Evolutionary conservation across 1,284 basidiomycete species (phyloP), one percentile per base, ranked within the genome.

Genomic region (Cryptococcus deneoformans): DNA sequence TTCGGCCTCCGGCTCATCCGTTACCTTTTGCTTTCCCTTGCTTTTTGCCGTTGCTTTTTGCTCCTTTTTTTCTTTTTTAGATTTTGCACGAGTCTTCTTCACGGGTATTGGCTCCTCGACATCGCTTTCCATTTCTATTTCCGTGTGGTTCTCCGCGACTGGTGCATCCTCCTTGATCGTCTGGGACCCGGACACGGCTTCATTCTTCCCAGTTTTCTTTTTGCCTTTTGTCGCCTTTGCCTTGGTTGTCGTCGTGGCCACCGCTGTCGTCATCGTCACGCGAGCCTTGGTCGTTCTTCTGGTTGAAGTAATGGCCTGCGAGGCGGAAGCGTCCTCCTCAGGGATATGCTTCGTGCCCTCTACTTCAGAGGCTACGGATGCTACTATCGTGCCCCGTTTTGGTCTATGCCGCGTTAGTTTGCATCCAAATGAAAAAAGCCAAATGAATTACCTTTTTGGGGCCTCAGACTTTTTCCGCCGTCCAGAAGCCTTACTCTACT

Each of bases 151-250:
- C 29, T 61, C 59, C 53, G 52, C 58, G 37, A 57, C 60, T 11
- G 37, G 50, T 40, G 14, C 54, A 11, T 64, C 64, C 34, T 50
- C 53, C 34, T 5, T 6, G 40, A 16, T 42, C 40, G 8, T 34
- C 9, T 47, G 24, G 16, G 34, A 29, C 34, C 29, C 34, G 20
- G 29, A 34, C 44, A 47, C 58, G 16, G 43, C 37, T 37, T 58
- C 66, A 7, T 16, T 52, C 16, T 47, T 55, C 2, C 55, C 49
- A 35, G 59, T 56, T 49, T 63, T 63, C 51, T 66, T 67, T 51
- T 59, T 52, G 29, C 59, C 49, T 20, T 59, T 44, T 12, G 50
- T 36, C 24, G 55, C 58, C 37, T 20, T 52, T 8, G 46, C 38
- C 49, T 60, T 62, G 46, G 16, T 53, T 20, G 52, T 51, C 2